Base-by-base conservation (phyloP, 148 eudicot genomes). In the Vaccinium macrocarpon region DNA sequence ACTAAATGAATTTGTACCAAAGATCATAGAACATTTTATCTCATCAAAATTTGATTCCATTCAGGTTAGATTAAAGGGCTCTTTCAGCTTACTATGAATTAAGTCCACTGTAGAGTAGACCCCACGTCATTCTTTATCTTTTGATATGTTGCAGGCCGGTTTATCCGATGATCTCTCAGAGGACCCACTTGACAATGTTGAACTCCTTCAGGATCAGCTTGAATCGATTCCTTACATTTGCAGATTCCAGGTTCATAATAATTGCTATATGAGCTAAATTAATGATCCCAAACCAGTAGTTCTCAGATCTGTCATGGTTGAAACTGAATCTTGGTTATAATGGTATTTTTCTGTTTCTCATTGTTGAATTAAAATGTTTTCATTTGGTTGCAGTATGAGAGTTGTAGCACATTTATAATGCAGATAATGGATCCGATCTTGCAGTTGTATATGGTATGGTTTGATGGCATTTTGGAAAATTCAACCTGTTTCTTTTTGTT, bases 141-240 rank as follows among this genome's bases (percentile, higher is more conserved):
- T 78, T 59, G 56, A 62, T 48, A 74, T 76, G 32, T 55, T 83
- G 79, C 79, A 96, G 99, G 90, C 90, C 84, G 97, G 89, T 55
- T 82, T 84, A 82, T 86, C 92, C 14, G 94, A 96, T 83, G 98
- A 96, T 82, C 90, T 89, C 82, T 90, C 92, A 0, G 99, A 94
- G 88, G 92, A 94, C 85, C 94, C 98, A 84, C 91, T 96, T 35
- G 99, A 96, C 87, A 94, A 91, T 87, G 88, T 92, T 80, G 99
- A 96, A 79, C 88, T 96, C 82, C 94, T 96, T 87, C 98, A 96
- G 82, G 99, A 96, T 82, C 99, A 96, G 88, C 94, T 96, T 73
- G 97, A 94, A 78, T 92, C 92, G 82, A 89, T 92, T 87, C 95
- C 98, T 4, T 83, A 88, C 86, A 93, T 96, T 82, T 93, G 94